Percentiles rank a stretch among this genome's conserved stretches.
Conservation (phyloP, 2,329 filamentous ascomycete species). For the Phialocephala subalpina region DNA sequence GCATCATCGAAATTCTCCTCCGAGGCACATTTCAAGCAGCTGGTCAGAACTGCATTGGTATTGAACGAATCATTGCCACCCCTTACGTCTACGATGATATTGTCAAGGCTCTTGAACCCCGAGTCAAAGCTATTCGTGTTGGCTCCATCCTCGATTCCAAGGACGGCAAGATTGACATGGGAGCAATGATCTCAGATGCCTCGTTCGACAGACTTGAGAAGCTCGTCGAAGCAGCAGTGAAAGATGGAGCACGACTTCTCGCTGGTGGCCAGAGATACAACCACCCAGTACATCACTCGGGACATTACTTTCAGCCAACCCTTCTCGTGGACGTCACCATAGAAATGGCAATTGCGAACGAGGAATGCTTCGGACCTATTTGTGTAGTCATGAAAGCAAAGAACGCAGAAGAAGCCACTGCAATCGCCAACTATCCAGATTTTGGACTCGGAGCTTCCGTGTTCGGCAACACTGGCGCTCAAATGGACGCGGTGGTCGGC, state of each 20-base stretch:
- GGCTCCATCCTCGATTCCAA: constrained; percentile 70
- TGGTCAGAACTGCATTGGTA: constrained; percentile 97
- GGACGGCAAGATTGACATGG: constrained; percentile 73
- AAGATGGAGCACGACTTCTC: constrained; percentile 80
- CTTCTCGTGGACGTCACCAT: constrained; percentile 89
- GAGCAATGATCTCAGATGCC: constrained; percentile 85
- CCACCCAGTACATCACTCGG: constrained; percentile 78
- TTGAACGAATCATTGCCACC: constrained; percentile 88
- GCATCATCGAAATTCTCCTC: constrained; percentile 84
- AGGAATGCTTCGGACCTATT: constrained; percentile 92
- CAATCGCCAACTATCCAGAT: constrained; percentile 81
- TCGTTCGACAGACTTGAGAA: constrained; percentile 79
- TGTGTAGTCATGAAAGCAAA: constrained; percentile 85
- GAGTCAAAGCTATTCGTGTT: constrained; percentile 77
- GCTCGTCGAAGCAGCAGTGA: constrained; percentile 80
- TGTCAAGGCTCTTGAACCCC: constrained; percentile 73
- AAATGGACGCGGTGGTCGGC: constrained; percentile 69
- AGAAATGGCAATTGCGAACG: constrained; percentile 85
- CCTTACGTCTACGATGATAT: constrained; percentile 79
- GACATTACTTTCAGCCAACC: constrained; percentile 93
- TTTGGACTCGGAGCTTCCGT: constrained; percentile 92
- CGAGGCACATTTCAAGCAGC: constrained; percentile 94
- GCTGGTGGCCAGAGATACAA: constrained; percentile 76
- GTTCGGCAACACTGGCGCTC: constrained; percentile 74
- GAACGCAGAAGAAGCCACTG: constrained; percentile 68